Conservation (phyloP, 2,329 filamentous ascomycete species). For the Aspergillus quadrilineatus region DNA sequence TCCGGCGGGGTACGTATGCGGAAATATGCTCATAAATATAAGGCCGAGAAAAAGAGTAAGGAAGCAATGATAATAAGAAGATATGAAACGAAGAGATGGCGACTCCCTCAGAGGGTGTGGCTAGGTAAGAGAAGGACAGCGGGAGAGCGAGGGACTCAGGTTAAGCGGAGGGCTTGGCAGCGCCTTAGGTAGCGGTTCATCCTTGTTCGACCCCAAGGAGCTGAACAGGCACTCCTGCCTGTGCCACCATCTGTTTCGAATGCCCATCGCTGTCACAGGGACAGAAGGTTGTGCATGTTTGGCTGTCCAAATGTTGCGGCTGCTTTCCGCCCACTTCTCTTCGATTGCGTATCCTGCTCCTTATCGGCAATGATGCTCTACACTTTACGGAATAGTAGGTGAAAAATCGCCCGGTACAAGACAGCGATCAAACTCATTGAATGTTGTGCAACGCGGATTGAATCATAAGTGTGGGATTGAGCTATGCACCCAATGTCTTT, state of each 20-base stretch:
- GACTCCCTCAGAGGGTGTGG: conserved; percentile 10
- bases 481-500: background rate
- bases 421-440: background rate
- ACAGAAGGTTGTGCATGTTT: background rate
- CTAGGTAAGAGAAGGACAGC: conserved; percentile 4
- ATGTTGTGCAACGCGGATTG: too few species aligned
- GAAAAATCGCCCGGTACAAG: background rate
- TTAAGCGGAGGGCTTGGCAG: conserved; percentile 21
- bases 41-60: background rate
- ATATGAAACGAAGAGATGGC: background rate
- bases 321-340: background rate
- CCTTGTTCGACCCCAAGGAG: conserved; percentile 2
- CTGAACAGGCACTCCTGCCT: background rate
- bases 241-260: conserved; percentile 6
- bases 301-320: background rate
- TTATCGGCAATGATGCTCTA: background rate
- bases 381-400: background rate
- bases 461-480: too few species aligned
- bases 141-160: conserved; percentile 15
- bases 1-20: conserved; percentile 2
- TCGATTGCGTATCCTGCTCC: background rate
- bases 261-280: background rate
- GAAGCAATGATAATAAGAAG: background rate
- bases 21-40: background rate
- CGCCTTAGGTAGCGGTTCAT: conserved; percentile 7